Base-by-base conservation (phyloP, 345 rosid genomes). In the Stellera chamaejasme region DNA sequence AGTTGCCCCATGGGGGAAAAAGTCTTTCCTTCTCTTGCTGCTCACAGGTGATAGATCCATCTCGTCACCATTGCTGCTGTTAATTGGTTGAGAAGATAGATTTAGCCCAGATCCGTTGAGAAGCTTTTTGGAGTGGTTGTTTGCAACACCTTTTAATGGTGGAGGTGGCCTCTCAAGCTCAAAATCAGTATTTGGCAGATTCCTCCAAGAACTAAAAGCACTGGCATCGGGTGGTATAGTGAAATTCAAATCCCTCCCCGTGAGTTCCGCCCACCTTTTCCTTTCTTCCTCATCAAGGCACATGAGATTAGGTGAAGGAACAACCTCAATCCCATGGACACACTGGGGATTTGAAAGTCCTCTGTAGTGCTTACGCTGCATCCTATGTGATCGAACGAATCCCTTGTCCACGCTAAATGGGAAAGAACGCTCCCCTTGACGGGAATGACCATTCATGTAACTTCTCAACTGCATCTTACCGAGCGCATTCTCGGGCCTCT, bases 381-480 rank as follows among this genome's bases (percentile, higher is more conserved):
- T 93, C 75, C 94, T 76, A 56, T 93, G 99, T 54, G 99, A 93
- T 60, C 97, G 79, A 14, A 79, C 91, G 62, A 93, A 93, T 23
- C 99, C 99, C 80, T 80, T 93, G 32, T 93, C 99, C n/a, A 64
- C 94, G 53, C 91, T 81, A 62, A 87, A 93, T 0, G 99, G 99
- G 71, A 89, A 89, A 2, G 92, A 71, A 0, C 88, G 86, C 64
- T 93, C 97, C 13, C 99, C 99, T 72, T 84, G 99, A 14, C 99
- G 86, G 26, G 96, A 93, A 71, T 92, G 96, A 43, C 98, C 98
- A 19, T 92, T 92, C 96, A 92, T 92, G 77, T 79, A 93, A 69
- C 99, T 93, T 70, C 99, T 72, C 60, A 93, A 65, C 73, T 93
- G 99, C 99, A 93, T 93, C 88, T 93, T 93, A 60, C 99, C 99